Evolutionary conservation across 2,329 filamentous ascomycete genomes (phyloP), one percentile per base, ranked within the genome.

Genomic region (Diaporthe ilicicola): DNA sequence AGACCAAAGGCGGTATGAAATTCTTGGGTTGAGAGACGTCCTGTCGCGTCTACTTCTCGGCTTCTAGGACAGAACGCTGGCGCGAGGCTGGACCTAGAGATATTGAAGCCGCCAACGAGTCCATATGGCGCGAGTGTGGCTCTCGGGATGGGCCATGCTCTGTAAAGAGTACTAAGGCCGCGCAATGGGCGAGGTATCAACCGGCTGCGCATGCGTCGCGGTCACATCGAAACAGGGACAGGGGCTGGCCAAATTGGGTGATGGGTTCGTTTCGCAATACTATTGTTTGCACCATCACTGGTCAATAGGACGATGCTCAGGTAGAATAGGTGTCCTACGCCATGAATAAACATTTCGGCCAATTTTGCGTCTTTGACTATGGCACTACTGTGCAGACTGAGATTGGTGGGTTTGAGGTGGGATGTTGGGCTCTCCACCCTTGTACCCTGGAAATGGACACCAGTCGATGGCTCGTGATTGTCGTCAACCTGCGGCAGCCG

Each of bases 1-100:
- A 91, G 84, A 92, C 88, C n/a, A 91, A 91, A 83, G 89, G 89
- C 44, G 90, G 90, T 0, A 78, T 92, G 73, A 88, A 86, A 75
- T 78, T 92, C 67, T 80, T 92, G 56, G 90, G 90, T 69, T 92
- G 79, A 84, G 66, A 50, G 32, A 19, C 6, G 29, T 55, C 27
- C 44, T 55, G 37, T 48, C 12, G 27, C 37, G 53, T 19, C 17
- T 53, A 42, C 12, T 29, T 17, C 17, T 70, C 37, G 50, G 29
- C 32, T 19, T 9, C 2, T 42, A 22, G 27, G 27, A 24, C 13
- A 10, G 27, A 19, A 24, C 13, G 12, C 27, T 44, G 55, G 54
- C 15, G 15, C 17, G 42, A 50, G 29, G 44, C n/a, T 19, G 44
- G 22, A 27, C 37, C 29, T 27, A 13, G 27, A 42, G n/a, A 50